A percentile compares a stretch with the other conserved stretches of the same genome.
These are phyloP conservation scores for Athelia sp. DNA, from an alignment of 1,284 basidiomycete species.

Conservation along the genomic window DNA sequence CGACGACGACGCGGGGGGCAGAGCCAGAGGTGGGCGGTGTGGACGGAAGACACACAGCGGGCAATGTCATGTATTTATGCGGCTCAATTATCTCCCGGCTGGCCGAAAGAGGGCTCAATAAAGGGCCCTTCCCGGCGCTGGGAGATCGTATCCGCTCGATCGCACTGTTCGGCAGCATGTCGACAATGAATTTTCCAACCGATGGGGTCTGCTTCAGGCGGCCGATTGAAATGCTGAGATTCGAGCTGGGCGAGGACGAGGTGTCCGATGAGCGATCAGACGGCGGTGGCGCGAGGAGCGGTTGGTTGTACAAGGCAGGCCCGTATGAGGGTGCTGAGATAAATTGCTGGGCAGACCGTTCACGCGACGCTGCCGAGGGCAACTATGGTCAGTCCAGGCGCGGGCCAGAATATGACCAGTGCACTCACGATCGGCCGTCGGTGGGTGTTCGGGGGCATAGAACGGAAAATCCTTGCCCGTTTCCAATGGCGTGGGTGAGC, in stretches of 20 bases:
- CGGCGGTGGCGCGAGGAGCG: background rate
- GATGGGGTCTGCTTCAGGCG: constrained; percentile 26
- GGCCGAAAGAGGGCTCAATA: background rate
- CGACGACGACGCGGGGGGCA: constrained; percentile 46
- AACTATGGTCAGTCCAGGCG: constrained; percentile 1
- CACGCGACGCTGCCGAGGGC: background rate
- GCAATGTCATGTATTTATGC: constrained; percentile 2
- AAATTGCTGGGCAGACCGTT: no score
- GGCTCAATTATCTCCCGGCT: background rate
- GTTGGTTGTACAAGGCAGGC: no score
- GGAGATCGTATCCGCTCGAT: constrained; percentile 8
- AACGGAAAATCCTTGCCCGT: constrained; percentile 18
- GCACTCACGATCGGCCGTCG: constrained; percentile 15
- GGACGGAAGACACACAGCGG: constrained; percentile 2
- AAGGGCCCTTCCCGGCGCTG: background rate
- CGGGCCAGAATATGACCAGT: constrained; percentile 14
- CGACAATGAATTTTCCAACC: constrained; percentile 51
- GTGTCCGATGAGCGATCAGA: constrained; percentile 3
- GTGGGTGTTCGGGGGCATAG: constrained; percentile 14
- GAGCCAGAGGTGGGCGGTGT: constrained; percentile 15
- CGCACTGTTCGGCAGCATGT: constrained; percentile 37
- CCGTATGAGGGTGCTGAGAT: no score
- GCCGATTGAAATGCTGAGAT: constrained; percentile 13
- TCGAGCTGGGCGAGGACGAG: constrained; percentile 14
- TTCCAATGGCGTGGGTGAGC: constrained; percentile 19